Evolutionary conservation across 192 early-diverging fungal genomes (phyloP).

Genomic region (Podila clonocystis): DNA sequence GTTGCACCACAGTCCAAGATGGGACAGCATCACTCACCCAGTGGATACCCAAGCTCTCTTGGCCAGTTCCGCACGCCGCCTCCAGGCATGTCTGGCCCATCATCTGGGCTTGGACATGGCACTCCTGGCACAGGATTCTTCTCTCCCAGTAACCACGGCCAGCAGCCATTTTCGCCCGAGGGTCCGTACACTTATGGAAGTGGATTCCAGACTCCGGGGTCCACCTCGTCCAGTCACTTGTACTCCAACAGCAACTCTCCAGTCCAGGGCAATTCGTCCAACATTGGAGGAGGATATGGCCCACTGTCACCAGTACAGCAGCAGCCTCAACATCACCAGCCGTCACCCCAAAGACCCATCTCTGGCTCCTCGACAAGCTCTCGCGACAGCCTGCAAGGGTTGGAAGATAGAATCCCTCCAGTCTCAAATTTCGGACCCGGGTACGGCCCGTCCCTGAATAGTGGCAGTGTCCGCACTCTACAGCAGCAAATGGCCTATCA

Average conservation of each 20-base stretch:
- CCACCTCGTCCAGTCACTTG: conserved; percentile 20
- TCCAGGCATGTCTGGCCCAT: conserved; percentile 21
- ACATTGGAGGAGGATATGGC: background rate
- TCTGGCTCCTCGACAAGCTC: conserved; percentile 25
- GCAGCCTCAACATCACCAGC: conserved; percentile 36
- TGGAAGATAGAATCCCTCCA: conserved; percentile 36
- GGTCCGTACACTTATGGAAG: conserved; percentile 31
- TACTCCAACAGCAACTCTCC: conserved; percentile 46
- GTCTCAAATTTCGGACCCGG: conserved; percentile 38
- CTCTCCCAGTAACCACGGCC: conserved; percentile 15
- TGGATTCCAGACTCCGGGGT: conserved; percentile 25
- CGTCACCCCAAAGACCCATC: conserved; percentile 33
- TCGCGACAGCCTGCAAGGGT: conserved; percentile 24
- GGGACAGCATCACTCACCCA: conserved; percentile 13
- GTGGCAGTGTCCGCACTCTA: conserved; percentile 5
- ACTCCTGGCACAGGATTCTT: conserved; percentile 14
- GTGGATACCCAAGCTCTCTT: conserved; percentile 21
- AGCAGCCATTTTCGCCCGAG: conserved; percentile 34
- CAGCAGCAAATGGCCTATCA: conserved; percentile 30
- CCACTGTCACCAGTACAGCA: conserved; percentile 3
- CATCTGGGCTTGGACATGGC: conserved; percentile 1
- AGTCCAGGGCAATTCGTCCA: conserved; percentile 31
- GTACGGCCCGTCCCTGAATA: conserved; percentile 41
- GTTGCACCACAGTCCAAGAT: background rate
- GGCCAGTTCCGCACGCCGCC: conserved; percentile 45